Base-by-base conservation (phyloP, 805 yeast species). In the Lachancea dasiensis region DNA sequence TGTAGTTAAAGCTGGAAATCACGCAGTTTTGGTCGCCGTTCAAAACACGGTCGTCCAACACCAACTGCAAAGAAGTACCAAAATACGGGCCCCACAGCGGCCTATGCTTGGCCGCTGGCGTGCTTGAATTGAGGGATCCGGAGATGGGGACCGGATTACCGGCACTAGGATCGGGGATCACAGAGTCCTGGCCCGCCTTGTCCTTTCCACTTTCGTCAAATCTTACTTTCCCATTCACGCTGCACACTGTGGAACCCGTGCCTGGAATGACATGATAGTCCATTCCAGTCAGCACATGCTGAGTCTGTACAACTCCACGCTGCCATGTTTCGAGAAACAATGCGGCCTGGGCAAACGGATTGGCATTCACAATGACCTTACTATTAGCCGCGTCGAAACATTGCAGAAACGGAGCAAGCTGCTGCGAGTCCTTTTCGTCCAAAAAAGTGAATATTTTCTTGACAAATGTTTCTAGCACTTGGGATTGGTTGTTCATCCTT, bases 201-300 rank as follows among this genome's bases (percentile, higher is more conserved):
- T 77, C 79, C 43, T 65, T 70, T 0, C 92, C 92, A 38, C 80
- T 72, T 51, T 84, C 92, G 57, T 84, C 92, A 49, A 82, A 83
- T 43, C 79, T 67, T 9, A 82, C 83, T 55, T 80, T 83, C 11
- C 75, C 64, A 36, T 67, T 65, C 11, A 75, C 60, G 39, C 69
- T 70, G 20, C 78, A 66, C 6, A 80, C 66, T 26, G 68, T 56
- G 1, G 72, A 65, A 1, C 76, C 77, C 0, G 82, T 68, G 1
- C 85, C 85, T 0, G 84, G 84, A 7, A 82, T 70, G 41, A 75
- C 61, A 51, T 82, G 92, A 32, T 75, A 70, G 54, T 82, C 90
- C 37, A 72, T 68, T 9, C 79, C 72, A n/a, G 76, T 73, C 27
- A 81, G 52, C 38, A 67, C 75, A 52, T 82, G 92, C 40, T 73